Conservation (phyloP, 2,329 filamentous ascomycete species). For the Raffaelea ambrosiae region DNA sequence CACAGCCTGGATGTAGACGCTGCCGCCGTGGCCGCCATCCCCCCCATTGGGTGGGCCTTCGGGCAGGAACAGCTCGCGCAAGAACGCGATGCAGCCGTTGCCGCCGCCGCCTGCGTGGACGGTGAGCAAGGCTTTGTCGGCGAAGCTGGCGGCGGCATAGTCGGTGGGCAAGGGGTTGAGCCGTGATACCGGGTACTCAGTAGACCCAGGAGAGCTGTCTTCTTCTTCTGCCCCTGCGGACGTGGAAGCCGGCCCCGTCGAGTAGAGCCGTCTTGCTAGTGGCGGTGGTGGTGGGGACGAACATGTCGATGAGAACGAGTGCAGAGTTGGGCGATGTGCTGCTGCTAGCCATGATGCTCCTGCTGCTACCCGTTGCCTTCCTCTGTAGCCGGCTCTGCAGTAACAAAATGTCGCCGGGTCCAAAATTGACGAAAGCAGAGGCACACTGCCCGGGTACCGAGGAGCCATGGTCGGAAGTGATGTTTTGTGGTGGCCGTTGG, state of each 20-base stretch:
- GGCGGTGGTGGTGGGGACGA: no score
- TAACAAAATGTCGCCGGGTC: conserved; percentile 26
- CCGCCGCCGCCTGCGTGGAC: conserved; percentile 76
- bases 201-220: conserved; percentile 5
- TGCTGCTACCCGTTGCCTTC: no score
- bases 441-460: conserved; percentile 27
- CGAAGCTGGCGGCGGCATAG: conserved; percentile 74
- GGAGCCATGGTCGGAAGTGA: conserved; percentile 26
- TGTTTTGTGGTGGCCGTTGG: no score
- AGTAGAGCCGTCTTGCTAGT: no score
- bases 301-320: no score
- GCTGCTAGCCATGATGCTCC: no score
- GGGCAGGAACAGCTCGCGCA: conserved; percentile 81
- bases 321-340: no score
- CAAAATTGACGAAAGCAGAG: conserved; percentile 37
- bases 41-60: conserved; percentile 91
- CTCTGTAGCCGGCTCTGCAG: no score
- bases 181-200: conserved; percentile 35
- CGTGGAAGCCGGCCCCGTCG: background rate
- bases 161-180: conserved; percentile 79
- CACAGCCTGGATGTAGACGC: conserved; percentile 88
- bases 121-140: conserved; percentile 73
- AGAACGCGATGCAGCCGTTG: conserved; percentile 88
- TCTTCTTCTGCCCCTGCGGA: background rate
- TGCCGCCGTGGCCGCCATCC: conserved; percentile 86